Evolutionary conservation across 331 rosid genomes (phyloP).

Genomic region (Dryas integrifolia): DNA sequence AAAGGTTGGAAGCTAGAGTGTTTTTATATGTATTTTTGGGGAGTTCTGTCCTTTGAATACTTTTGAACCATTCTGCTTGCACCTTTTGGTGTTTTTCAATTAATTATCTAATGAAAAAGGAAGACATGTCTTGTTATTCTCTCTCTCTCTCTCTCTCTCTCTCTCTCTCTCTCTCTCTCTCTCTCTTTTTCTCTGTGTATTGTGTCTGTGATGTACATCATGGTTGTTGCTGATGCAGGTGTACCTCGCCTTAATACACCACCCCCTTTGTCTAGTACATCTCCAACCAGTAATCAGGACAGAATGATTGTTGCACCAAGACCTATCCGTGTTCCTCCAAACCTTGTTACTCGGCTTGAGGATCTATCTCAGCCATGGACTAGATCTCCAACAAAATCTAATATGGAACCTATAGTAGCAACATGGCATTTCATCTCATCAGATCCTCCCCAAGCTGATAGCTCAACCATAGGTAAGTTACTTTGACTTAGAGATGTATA

Average conservation of each 20-base stretch:
- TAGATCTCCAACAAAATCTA: conserved; percentile 88
- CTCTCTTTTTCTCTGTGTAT: neutral
- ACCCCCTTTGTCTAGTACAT: conserved; percentile 64
- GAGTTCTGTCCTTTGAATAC: neutral
- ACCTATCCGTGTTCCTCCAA: conserved; percentile 83
- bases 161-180: neutral
- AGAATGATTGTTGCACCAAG: conserved; percentile 63
- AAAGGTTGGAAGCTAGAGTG: conserved; percentile 50
- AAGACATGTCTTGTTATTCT: neutral
- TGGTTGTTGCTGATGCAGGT: conserved; percentile 53
- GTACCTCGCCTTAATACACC: conserved; percentile 99
- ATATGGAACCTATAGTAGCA: conserved; percentile 80
- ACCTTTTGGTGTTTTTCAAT: conserved; percentile 20
- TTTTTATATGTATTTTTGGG: no score
- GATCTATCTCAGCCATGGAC: conserved; percentile 98
- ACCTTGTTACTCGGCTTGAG: conserved; percentile 68
- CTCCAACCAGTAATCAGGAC: conserved; percentile 61
- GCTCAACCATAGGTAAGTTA: conserved; percentile 66
- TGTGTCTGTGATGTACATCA: neutral
- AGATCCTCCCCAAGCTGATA: conserved; percentile 52
- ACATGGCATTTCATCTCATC: conserved; percentile 76
- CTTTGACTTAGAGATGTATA: conserved; percentile 33
- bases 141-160: no score
- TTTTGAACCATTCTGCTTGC: neutral
- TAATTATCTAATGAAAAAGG: conserved; percentile 12